These are phyloP conservation scores for Malus sylvestris DNA, from an alignment of 306 rosid species.

Conservation along the genomic window DNA sequence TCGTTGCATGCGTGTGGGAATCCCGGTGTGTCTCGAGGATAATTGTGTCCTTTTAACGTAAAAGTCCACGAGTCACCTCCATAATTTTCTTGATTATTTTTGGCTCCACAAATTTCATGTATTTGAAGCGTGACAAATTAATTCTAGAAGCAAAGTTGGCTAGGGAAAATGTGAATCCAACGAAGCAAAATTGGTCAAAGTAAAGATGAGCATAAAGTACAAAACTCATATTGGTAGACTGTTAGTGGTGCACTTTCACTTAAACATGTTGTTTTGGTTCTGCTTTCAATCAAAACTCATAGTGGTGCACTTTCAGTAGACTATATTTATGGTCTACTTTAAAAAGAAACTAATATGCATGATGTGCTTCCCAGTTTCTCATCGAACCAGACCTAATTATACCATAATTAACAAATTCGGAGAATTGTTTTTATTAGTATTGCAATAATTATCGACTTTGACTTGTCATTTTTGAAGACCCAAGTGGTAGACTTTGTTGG, in stretches of 20 bases:
- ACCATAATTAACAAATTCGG: background rate
- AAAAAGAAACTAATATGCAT: too few species aligned
- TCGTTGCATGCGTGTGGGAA: too few species aligned
- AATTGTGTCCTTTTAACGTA: too few species aligned
- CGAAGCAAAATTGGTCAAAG: constrained; percentile 1
- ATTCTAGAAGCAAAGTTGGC: background rate
- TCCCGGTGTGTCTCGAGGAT: too few species aligned
- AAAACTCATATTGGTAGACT: background rate
- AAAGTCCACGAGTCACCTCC: too few species aligned
- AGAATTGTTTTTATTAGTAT: background rate
- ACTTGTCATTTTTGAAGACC: background rate
- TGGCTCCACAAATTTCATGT: too few species aligned
- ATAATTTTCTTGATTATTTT: too few species aligned
- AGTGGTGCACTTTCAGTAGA: background rate
- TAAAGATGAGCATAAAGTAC: constrained; percentile 15
- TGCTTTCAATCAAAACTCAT: constrained; percentile 2
- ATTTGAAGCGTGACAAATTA: too few species aligned
- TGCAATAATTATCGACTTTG: background rate
- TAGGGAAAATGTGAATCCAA: background rate
- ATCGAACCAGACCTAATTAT: background rate
- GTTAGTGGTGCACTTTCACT: background rate
- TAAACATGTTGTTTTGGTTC: background rate
- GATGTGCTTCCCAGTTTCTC: too few species aligned
- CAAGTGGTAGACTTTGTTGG: too few species aligned
- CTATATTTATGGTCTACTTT: background rate